Conservation (phyloP, 2,329 filamentous ascomycete genomes). For the Aspergillus nomiae region DNA sequence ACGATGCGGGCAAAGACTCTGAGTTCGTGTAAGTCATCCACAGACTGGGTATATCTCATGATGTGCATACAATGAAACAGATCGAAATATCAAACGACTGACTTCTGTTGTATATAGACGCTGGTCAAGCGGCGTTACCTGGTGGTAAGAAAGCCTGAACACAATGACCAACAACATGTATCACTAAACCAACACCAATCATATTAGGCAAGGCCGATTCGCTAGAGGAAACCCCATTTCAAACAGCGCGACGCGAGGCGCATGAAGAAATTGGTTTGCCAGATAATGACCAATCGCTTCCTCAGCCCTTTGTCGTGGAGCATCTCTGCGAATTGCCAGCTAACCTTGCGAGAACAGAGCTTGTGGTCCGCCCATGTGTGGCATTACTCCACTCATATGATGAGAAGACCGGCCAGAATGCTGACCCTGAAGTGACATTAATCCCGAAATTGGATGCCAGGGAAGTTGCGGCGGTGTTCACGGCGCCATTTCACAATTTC, state of each 20-base stretch:
- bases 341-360: constrained; percentile 70
- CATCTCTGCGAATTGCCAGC: constrained; percentile 83
- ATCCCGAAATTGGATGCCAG: constrained; percentile 82
- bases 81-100: not conserved
- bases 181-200: not conserved
- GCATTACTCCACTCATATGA: constrained; percentile 72
- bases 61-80: not conserved
- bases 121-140: constrained; percentile 85
- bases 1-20: constrained; percentile 63
- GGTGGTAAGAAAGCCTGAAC: constrained; percentile 63
- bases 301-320: constrained; percentile 78
- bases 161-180: not conserved
- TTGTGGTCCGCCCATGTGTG: constrained; percentile 74
- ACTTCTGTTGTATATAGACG: constrained; percentile 44
- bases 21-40: constrained; percentile 53
- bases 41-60: too few species aligned
- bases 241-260: constrained; percentile 86
- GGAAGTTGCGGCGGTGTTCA: constrained; percentile 93
- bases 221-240: constrained; percentile 61
- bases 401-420: constrained; percentile 42
- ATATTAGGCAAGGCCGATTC: constrained; percentile 53
- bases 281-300: constrained; percentile 67
- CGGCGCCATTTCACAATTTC: constrained; percentile 84
- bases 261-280: constrained; percentile 92
- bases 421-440: constrained; percentile 67